Evolutionary conservation across 2,329 filamentous ascomycete species (phyloP).

Genomic region (Penicillium expansum): DNA sequence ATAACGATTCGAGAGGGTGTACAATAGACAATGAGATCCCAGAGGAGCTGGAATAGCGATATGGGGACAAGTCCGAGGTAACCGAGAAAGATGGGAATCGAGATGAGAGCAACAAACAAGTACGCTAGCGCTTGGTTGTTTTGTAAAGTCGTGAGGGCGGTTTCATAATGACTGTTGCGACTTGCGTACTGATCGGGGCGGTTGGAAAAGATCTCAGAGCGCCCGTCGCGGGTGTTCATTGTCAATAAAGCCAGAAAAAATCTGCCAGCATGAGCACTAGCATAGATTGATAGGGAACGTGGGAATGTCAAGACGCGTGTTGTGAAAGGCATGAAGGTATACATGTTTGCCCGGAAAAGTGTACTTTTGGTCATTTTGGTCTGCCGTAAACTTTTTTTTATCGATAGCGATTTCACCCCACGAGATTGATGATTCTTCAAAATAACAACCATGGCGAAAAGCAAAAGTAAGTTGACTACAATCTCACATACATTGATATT

Average conservation of each 20-base stretch:
- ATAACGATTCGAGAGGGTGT: slow-evolving; percentile 42
- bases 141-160: slow-evolving; percentile 25
- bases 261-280: slow-evolving; percentile 17
- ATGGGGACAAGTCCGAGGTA: slow-evolving; percentile 32
- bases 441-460: slow-evolving; percentile 40
- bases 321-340: slow-evolving; percentile 9
- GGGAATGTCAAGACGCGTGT: slow-evolving; percentile 1
- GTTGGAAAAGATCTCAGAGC: slow-evolving; percentile 30
- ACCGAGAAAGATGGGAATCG: slow-evolving; percentile 31
- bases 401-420: slow-evolving; percentile 37
- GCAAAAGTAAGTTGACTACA: slow-evolving; percentile 29
- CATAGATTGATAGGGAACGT: neutral
- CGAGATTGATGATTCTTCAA: slow-evolving; percentile 22
- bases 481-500: neutral
- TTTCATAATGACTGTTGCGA: slow-evolving; percentile 35
- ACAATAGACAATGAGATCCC: slow-evolving; percentile 41
- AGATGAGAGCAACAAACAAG: slow-evolving; percentile 27
- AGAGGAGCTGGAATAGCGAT: slow-evolving; percentile 33
- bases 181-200: slow-evolving; percentile 27
- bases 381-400: slow-evolving; percentile 35
- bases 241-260: slow-evolving; percentile 19
- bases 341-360: slow-evolving; percentile 11
- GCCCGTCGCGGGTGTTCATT: slow-evolving; percentile 39
- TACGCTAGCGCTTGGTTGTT: slow-evolving; percentile 32
- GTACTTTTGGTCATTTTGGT: slow-evolving; percentile 26